Evolutionary conservation across 176 grass and related monocot genomes (phyloP), one percentile per base, ranked within the genome.

Genomic region (Zea luxurians): DNA sequence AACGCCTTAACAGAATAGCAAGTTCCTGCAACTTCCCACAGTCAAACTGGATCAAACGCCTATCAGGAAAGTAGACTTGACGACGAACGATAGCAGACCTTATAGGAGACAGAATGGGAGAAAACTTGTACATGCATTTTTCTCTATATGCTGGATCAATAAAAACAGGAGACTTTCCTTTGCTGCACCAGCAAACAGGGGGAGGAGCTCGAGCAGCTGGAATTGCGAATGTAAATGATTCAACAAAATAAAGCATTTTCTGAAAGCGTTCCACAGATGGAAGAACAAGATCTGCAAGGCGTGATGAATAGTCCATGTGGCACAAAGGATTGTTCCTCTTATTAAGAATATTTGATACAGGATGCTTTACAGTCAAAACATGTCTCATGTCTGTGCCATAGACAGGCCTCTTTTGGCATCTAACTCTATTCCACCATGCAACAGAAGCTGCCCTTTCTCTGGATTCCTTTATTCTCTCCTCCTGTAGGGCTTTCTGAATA

Each of bases 1-100:
- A 83, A 74, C 88, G 85, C 66, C 96, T 92, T 60, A 99, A 54
- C 58, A 99, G 89, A 79, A 86, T 52, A 76, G 96, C 86, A 83
- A 99, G 88, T 72, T 99, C 90, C 74, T 99, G 96, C 66, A 99
- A 87, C 74, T 99, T 99, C n/a, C 96, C 96, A 79, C 96, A 99
- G 71, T 99, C 96, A 84, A 99, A 99, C 76, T 99, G 96, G 71
- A 99, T 94, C 75, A 99, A 76, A 76, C 96, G 96, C 70, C 96
- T 90, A 64, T 99, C 96, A 65, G 96, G 96, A 84, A 99, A 99
- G 83, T 99, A 99, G 37, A 99, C 88, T 73, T 99, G 96, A 13
- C 89, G 86, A 21, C 96, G 96, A 70, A 99, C 96, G 78, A 93
- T 93, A 66, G 90, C 96, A 85, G 92, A 69, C 66, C 96, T 86